Evolutionary conservation across 2,329 filamentous ascomycete genomes (phyloP).

Genomic region (Mycosphaerelloides madeirae): DNA sequence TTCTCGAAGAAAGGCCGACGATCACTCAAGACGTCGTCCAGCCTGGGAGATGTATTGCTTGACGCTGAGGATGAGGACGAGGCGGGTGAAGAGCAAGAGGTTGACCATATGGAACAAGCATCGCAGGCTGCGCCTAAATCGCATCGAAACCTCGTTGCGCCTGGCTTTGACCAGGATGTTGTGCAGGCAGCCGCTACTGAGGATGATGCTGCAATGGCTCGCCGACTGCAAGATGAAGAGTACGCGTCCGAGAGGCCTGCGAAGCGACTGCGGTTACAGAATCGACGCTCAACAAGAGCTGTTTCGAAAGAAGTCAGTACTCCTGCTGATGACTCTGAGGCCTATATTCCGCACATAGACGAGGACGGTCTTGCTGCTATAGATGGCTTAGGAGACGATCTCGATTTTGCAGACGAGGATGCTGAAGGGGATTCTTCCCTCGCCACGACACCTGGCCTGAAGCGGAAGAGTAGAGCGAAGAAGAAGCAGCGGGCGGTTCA

Average conservation of each 20-base stretch:
- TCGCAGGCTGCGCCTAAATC: slow-evolving; percentile 34
- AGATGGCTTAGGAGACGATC: slow-evolving; percentile 27
- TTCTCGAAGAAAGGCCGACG: slow-evolving; percentile 74
- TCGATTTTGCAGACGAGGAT: slow-evolving; percentile 36
- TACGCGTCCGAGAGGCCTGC: slow-evolving; percentile 35
- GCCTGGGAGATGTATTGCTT: slow-evolving; percentile 70
- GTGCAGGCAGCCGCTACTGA: slow-evolving; percentile 19
- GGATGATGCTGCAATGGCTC: slow-evolving; percentile 30
- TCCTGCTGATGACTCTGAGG: slow-evolving; percentile 36
- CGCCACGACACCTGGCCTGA: slow-evolving; percentile 35
- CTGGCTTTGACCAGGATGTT: slow-evolving; percentile 40
- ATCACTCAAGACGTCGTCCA: slow-evolving; percentile 60
- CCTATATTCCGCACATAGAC: slow-evolving; percentile 37
- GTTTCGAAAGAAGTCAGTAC: slow-evolving; percentile 19
- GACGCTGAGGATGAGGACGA: slow-evolving; percentile 71
- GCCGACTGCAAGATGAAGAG: slow-evolving; percentile 32
- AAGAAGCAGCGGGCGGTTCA: slow-evolving; percentile 23
- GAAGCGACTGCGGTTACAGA: slow-evolving; percentile 39
- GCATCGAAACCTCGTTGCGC: slow-evolving; percentile 46
- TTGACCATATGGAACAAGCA: slow-evolving; percentile 20
- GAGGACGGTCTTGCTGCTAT: slow-evolving; percentile 36
- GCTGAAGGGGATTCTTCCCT: slow-evolving; percentile 33
- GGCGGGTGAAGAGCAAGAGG: slow-evolving; percentile 39
- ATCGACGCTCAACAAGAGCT: slow-evolving; percentile 19
- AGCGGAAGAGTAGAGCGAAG: slow-evolving; percentile 35